Base-by-base conservation (phyloP, 208 protist genomes). In the Trypanosoma avium region DNA sequence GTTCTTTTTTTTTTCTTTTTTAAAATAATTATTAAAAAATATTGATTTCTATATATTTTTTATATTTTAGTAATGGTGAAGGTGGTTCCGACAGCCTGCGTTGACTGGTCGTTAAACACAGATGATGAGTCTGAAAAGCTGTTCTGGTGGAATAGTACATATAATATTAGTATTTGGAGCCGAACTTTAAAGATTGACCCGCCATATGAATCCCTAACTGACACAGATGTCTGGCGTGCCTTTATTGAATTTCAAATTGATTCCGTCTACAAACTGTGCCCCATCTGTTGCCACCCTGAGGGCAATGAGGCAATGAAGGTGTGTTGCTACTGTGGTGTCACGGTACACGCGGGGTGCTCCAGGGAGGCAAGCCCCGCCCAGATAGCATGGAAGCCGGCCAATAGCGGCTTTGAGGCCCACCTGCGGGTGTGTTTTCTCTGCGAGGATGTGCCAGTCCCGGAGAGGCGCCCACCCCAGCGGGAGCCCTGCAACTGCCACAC, bases 121-220 rank as follows among this genome's bases (percentile, higher is more conserved):
- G 83, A 88, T 49, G 49, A 35, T 2, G 64, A 65, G 0, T 77
- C 83, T 0, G 33, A 53, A 2, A 62, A 69, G 15, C 55, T 77
- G 1, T 94, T 91, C 74, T 91, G 81, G 82, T 94, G 87, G 84
- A 84, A 94, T 61, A 76, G 70, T 21, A 85, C 72, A 5, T 94
- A 90, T 62, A 81, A 61, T 19, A 76, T 94, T 56, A 87, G 77
- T 29, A 62, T 89, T 38, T 94, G 83, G 83, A 73, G 82, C 29
- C 47, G 70, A n/a, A 77, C 56, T 6, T 54, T 94, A 29, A 65
- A 55, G 1, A 48, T 89, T 24, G 56, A 70, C 7, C 58, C 68
- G 24, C 52, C 78, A 21, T 48, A 71, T 4, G 55, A 77, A 10
- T 35, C 27, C n/a, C 60, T 86, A 13, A 65, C 53, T 1, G 87